phyloP scores from a whole-genome alignment of 2,329 filamentous ascomycete genomes.

The Trichothecium roseum region DNA sequence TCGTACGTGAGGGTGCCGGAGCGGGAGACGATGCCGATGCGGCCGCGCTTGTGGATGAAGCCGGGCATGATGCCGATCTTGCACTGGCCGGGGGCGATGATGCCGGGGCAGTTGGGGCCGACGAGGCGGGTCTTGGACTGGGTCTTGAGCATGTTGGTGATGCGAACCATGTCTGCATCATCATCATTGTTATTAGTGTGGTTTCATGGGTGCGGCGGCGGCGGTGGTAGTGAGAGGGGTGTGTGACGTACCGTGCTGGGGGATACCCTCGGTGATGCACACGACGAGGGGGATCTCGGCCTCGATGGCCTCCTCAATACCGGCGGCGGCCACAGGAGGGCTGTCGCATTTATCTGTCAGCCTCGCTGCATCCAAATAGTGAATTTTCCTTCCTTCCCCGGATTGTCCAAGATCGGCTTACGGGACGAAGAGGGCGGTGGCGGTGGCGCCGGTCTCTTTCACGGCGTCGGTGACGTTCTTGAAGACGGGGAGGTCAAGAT shows the following conservation, averaged over 20 bases:
- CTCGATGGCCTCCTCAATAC: constrained; percentile 92
- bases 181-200: constrained; percentile 7
- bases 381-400: too few species aligned
- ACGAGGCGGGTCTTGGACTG: constrained; percentile 96
- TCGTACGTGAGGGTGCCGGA: constrained; percentile 98
- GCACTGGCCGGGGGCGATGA: constrained; percentile 92
- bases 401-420: constrained; percentile 31
- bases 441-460: constrained; percentile 81
- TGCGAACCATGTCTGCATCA: constrained; percentile 85
- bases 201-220: not conserved
- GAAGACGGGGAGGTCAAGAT: constrained; percentile 90
- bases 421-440: constrained; percentile 95
- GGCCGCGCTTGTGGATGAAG: constrained; percentile 99
- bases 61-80: constrained; percentile 99
- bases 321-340: constrained; percentile 79
- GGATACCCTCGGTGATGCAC: constrained; percentile 96
- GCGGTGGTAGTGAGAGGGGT: constrained; percentile 1
- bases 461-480: constrained; percentile 79
- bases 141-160: constrained; percentile 94
- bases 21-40: constrained; percentile 95
- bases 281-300: constrained; percentile 93
- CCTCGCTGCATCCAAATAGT: too few species aligned
- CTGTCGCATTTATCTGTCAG: too few species aligned
- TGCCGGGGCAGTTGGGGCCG: constrained; percentile 95
- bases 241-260: constrained; percentile 69